Percentiles rank a stretch among this genome's conserved stretches.
Conservation (phyloP, 257 asterid species). For the Solanum neorickii region DNA sequence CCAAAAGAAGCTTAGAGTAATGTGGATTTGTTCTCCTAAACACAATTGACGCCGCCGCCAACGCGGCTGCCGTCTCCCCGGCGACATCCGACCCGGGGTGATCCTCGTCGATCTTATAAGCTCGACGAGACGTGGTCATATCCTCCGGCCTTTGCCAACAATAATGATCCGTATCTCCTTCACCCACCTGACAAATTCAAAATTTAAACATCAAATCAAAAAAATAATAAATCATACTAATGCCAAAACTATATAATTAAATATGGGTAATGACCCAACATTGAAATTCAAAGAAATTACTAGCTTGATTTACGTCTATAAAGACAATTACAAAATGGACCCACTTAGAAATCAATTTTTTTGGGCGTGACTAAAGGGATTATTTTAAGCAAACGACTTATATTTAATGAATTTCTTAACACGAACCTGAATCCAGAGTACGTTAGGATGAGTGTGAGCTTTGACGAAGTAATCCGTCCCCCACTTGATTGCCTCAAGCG, state of each 20-base stretch:
- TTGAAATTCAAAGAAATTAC: neutral
- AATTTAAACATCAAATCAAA: rapidly evolving
- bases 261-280: neutral
- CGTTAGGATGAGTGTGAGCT: slow-evolving; percentile 70
- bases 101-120: slow-evolving; percentile 45
- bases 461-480: slow-evolving; percentile 90
- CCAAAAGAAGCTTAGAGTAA: slow-evolving; percentile 54
- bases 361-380: neutral
- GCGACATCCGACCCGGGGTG: slow-evolving; percentile 63
- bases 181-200: slow-evolving; percentile 32
- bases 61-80: slow-evolving; percentile 62
- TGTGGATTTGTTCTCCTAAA: slow-evolving; percentile 54
- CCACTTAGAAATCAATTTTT: slow-evolving; percentile 6
- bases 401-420: neutral
- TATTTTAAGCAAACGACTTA: too few relatives aligned
- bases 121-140: slow-evolving; percentile 63
- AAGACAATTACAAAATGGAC: slow-evolving; percentile 1
- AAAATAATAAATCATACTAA: neutral
- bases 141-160: slow-evolving; percentile 80
- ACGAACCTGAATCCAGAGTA: slow-evolving; percentile 80
- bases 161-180: slow-evolving; percentile 64
- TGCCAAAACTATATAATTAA: neutral
- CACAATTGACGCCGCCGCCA: slow-evolving; percentile 60
- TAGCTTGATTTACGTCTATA: neutral
- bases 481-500: slow-evolving; percentile 86